phyloP scores from a whole-genome alignment of 768 basidiomycete species.

The Amyloporia xantha region DNA sequence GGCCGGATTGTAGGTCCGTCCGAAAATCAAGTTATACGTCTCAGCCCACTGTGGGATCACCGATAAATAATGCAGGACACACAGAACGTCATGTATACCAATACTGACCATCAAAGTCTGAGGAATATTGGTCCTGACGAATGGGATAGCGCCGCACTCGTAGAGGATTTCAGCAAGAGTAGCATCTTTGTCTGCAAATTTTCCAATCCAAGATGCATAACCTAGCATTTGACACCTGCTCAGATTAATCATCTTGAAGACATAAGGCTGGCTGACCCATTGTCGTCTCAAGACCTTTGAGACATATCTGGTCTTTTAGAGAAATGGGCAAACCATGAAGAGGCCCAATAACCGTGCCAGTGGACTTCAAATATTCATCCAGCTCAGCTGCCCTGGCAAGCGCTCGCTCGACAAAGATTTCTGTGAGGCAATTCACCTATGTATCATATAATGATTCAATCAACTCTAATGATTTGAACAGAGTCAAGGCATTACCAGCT shows the following conservation, averaged over 20 bases:
- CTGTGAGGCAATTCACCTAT: slow-evolving; percentile 79
- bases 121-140: slow-evolving; percentile 67
- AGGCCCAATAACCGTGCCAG: slow-evolving; percentile 62
- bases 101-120: slow-evolving; percentile 63
- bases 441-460: neutral
- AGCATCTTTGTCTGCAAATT: slow-evolving; percentile 50
- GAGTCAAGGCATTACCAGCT: slow-evolving; percentile 41
- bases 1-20: slow-evolving; percentile 35
- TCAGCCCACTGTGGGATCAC: slow-evolving; percentile 40
- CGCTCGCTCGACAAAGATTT: slow-evolving; percentile 72
- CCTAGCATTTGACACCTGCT: too few species aligned
- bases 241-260: too few species aligned
- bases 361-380: slow-evolving; percentile 54
- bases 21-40: slow-evolving; percentile 30
- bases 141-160: slow-evolving; percentile 62
- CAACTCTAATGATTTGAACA: neutral
- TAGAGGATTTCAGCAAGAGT: slow-evolving; percentile 63
- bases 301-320: slow-evolving; percentile 65
- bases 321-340: slow-evolving; percentile 73
- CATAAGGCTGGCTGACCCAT: slow-evolving; percentile 53
- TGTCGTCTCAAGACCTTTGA: slow-evolving; percentile 63
- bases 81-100: neutral
- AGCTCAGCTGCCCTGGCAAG: slow-evolving; percentile 56
- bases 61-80: neutral
- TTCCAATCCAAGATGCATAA: slow-evolving; percentile 68